Evolutionary conservation across 148 eudicot species (phyloP), one percentile per base, ranked within the genome.

Genomic region (Beta vulgaris): DNA sequence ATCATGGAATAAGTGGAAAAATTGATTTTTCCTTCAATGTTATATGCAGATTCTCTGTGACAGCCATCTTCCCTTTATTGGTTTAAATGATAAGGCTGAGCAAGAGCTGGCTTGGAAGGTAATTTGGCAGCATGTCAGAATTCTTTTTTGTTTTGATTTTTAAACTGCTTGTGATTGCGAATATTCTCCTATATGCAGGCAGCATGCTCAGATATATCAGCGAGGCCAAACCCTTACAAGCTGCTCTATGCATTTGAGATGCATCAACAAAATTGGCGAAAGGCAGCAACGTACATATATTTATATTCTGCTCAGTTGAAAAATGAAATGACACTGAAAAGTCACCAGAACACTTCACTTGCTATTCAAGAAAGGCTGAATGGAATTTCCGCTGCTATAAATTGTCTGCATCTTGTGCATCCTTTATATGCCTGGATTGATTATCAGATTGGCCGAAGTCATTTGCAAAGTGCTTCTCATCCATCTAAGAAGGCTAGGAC

Each of bases 41-140:
- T 76, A 8, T 57, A 58, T 84, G 80, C 86, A 96, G 99, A 87
- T 91, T 71, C 94, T 96, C 57, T 96, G 99, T 84, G 81, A 87
- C 79, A 89, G 94, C 76, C 85, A 88, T 78, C 82, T 96, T 65
- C 99, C 99, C 67, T 89, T 96, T 80, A 83, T 89, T 84, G 91
- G 98, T 53, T 85, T 96, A 76, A 79, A 82, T 76, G 98, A 96
- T 42, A 96, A 89, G 88, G 93, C 88, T 46, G 99, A 89, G 82
- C 91, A 76, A 82, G 99, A 96, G 84, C 85, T 96, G 81, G 94
- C 87, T 72, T 89, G 94, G 91, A 96, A 96, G 97, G 99, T 90
- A 79, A 34, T 48, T 73, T 26, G 70, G 72, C 31, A 49, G 61
- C 43, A 55, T 53, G n/a, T 21, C 49, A 40, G 73, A 42, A 40